A percentile compares a stretch with the other conserved stretches of the same genome.
Conservation (phyloP, 805 yeast genomes). For the Starmerella apis region DNA sequence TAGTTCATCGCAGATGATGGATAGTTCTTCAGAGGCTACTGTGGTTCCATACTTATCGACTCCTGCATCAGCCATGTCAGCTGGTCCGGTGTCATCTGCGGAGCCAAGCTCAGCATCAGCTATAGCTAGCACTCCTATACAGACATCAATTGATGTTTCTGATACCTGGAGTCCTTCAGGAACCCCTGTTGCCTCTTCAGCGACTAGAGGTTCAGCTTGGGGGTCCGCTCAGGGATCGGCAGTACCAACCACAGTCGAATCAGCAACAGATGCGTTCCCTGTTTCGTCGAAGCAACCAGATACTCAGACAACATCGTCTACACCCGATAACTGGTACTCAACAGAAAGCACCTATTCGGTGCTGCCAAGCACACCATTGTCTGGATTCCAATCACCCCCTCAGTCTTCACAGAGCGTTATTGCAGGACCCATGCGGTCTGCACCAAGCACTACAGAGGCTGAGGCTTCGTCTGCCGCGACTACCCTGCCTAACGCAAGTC, state of each 20-base stretch:
- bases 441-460: neutral
- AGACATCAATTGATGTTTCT: constrained; percentile 26
- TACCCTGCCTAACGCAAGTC: too few species aligned
- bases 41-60: neutral
- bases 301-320: neutral
- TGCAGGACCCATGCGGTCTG: neutral
- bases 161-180: constrained; percentile 25
- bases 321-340: neutral
- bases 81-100: neutral
- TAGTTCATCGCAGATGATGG: neutral
- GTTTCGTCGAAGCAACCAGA: neutral
- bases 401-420: neutral
- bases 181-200: constrained; percentile 23
- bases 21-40: neutral
- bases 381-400: neutral
- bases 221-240: neutral
- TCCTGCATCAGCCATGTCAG: neutral
- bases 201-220: constrained; percentile 4
- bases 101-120: neutral
- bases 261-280: neutral
- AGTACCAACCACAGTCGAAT: neutral
- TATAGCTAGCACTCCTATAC: constrained; percentile 16
- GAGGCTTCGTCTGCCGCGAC: too few species aligned
- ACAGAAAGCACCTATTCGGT: neutral
- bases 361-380: neutral